phyloP scores from a whole-genome alignment of 495 filamentous ascomycete species.

The Aspergillus affinis region DNA sequence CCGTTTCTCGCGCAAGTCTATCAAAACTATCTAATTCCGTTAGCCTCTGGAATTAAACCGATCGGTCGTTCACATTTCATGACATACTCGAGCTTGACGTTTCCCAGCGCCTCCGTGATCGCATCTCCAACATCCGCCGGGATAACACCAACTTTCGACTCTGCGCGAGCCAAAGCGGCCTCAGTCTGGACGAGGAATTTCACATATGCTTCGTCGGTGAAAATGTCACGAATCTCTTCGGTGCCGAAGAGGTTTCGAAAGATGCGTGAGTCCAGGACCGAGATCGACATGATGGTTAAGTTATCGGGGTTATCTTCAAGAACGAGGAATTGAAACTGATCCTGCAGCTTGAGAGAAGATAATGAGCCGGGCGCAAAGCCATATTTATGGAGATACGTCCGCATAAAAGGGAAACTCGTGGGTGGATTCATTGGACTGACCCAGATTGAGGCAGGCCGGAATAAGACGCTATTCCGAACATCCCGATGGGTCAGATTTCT shows the following conservation, averaged over 20 bases:
- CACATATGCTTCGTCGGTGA: conserved; percentile 22
- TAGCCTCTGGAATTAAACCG: background rate
- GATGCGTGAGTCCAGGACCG: conserved; percentile 16
- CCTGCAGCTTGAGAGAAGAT: background rate
- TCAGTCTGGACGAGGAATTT: conserved; percentile 25
- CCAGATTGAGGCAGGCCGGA: background rate
- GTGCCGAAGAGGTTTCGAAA: conserved; percentile 23
- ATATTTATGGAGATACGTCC: background rate
- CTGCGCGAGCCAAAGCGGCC: conserved; percentile 44
- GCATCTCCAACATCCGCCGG: conserved; percentile 36
- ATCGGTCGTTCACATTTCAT: background rate
- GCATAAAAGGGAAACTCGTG: background rate
- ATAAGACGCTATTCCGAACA: background rate
- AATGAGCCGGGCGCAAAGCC: background rate
- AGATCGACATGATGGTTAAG: background rate
- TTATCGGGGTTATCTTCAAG: background rate
- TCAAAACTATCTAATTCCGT: conserved; percentile 25
- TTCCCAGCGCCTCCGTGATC: conserved; percentile 28
- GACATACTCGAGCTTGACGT: conserved; percentile 21
- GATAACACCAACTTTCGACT: conserved; percentile 41
- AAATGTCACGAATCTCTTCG: conserved; percentile 21
- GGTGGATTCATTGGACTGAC: background rate
- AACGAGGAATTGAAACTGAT: background rate
- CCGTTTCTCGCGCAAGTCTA: conserved; percentile 37
- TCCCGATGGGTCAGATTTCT: no score